Conservation (phyloP, 768 basidiomycete species). For the Termitomyces sp. region DNA sequence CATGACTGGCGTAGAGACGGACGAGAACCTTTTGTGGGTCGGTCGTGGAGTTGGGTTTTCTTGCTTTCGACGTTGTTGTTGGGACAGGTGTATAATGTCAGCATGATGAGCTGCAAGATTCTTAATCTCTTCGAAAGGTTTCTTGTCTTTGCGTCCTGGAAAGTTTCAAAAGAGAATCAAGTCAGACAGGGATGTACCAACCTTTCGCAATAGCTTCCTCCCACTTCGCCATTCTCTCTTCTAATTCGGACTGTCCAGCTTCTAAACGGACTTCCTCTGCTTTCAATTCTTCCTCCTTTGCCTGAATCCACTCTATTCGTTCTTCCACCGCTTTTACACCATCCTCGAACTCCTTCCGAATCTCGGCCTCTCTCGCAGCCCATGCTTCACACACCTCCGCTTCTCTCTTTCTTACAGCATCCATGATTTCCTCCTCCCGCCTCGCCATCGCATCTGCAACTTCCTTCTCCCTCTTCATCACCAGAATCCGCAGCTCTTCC, state of each 20-base stretch:
- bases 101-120: slow-evolving; percentile 43
- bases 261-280: slow-evolving; percentile 46
- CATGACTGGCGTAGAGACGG: slow-evolving; percentile 50
- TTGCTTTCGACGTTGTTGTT: slow-evolving; percentile 18
- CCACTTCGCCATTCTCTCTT: slow-evolving; percentile 40
- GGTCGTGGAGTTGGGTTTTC: slow-evolving; percentile 21
- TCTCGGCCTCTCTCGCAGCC: slow-evolving; percentile 42
- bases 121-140: slow-evolving; percentile 72
- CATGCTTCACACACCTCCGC: slow-evolving; percentile 59
- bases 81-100: slow-evolving; percentile 20
- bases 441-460: slow-evolving; percentile 57
- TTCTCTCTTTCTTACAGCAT: slow-evolving; percentile 59
- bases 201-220: slow-evolving; percentile 27
- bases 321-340: slow-evolving; percentile 44
- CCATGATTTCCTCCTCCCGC: slow-evolving; percentile 69
- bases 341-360: slow-evolving; percentile 45
- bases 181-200: slow-evolving; percentile 1
- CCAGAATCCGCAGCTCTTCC: slow-evolving; percentile 59
- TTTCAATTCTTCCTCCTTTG: slow-evolving; percentile 47
- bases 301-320: slow-evolving; percentile 41
- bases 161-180: not conserved
- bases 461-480: slow-evolving; percentile 66
- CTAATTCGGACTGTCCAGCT: slow-evolving; percentile 40
- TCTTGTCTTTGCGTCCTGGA: slow-evolving; percentile 43
- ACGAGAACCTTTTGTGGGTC: slow-evolving; percentile 15